phyloP scores from a whole-genome alignment of 140 eudicot species.

The Stevia rebaudiana region DNA sequence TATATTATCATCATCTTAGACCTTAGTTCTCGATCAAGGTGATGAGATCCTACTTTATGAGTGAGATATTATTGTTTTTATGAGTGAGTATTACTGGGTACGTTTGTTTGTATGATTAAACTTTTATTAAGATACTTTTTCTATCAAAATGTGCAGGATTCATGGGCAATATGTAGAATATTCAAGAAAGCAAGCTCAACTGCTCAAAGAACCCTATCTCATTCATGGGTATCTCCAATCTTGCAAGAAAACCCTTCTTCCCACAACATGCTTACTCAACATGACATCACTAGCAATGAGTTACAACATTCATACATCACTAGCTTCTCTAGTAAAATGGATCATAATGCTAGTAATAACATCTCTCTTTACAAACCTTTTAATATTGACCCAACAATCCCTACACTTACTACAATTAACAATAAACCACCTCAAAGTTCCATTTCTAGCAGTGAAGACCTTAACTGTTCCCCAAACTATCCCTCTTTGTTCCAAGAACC shows the following conservation, averaged over 20 bases:
- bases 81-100: too few species aligned
- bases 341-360: constrained; percentile 23
- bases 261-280: constrained; percentile 30
- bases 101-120: too few species aligned
- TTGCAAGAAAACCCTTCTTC: constrained; percentile 34
- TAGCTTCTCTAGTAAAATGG: constrained; percentile 33
- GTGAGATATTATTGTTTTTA: too few species aligned
- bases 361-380: constrained; percentile 31
- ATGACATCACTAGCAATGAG: constrained; percentile 19
- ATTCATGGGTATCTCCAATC: constrained; percentile 50
- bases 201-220: constrained; percentile 46
- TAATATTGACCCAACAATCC: constrained; percentile 27
- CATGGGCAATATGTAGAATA: constrained; percentile 53
- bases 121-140: constrained; percentile 9
- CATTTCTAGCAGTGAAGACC: constrained; percentile 25
- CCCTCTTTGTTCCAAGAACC: constrained; percentile 31
- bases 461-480: constrained; percentile 25
- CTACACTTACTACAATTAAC: constrained; percentile 20
- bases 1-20: background rate
- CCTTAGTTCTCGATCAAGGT: too few species aligned
- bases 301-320: constrained; percentile 28
- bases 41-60: too few species aligned
- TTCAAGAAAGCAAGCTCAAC: constrained; percentile 51
- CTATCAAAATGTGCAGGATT: constrained; percentile 32
- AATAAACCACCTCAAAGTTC: constrained; percentile 33